These are phyloP conservation scores for Solanum paucissectum DNA, from an alignment of 257 asterid species.

Conservation along the genomic window DNA sequence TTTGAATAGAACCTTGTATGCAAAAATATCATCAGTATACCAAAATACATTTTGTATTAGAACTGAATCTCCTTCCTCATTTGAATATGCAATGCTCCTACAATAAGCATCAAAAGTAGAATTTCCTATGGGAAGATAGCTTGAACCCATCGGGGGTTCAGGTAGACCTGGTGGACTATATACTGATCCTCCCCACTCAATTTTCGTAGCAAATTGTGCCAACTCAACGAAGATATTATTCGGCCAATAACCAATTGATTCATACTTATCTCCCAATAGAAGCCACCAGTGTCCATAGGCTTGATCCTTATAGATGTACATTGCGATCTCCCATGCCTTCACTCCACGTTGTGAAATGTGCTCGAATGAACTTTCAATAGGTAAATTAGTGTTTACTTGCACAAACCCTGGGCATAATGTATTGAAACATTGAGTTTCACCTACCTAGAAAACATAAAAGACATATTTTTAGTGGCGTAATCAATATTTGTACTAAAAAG, in stretches of 20 bases:
- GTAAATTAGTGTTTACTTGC: too few relatives aligned
- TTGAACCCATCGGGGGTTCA: background rate
- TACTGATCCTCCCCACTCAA: background rate
- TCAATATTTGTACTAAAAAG: background rate
- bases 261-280: background rate
- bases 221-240: background rate
- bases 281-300: background rate
- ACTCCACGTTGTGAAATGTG: background rate
- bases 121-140: background rate
- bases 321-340: background rate
- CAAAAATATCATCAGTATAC: background rate
- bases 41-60: background rate
- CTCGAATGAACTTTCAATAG: background rate
- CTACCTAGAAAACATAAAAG: background rate
- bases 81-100: background rate
- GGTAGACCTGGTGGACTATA: background rate
- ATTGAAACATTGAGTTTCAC: background rate
- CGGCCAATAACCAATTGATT: background rate
- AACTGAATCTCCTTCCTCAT: background rate
- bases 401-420: background rate
- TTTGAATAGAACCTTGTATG: background rate
- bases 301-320: background rate
- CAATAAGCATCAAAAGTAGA: background rate
- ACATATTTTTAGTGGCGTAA: background rate
- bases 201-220: background rate